A percentile compares a stretch with the other conserved stretches of the same genome.
phyloP scores from a whole-genome alignment of 2,329 filamentous ascomycete genomes.

The Chrysoporthe cubensis region DNA sequence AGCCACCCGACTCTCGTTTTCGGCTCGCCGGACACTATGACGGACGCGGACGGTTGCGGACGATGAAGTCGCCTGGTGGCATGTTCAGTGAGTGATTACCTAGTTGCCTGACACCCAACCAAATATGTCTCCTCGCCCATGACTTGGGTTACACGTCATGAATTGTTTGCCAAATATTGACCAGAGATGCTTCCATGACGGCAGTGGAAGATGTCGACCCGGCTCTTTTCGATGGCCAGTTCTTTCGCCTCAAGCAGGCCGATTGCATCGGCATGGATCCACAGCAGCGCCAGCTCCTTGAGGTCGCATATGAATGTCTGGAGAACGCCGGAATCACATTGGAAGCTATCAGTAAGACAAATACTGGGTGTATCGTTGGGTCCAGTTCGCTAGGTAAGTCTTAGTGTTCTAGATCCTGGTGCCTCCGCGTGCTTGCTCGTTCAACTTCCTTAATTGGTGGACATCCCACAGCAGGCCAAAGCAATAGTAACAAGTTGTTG shows the following conservation, averaged over 20 bases:
- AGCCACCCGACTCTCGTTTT: constrained; percentile 39
- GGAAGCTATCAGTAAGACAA: constrained; percentile 9
- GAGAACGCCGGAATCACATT: constrained; percentile 31
- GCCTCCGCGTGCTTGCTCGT: no score
- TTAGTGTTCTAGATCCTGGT: no score
- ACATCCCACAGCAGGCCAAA: no score
- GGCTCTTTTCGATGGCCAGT: constrained; percentile 40
- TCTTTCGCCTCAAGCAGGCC: constrained; percentile 31
- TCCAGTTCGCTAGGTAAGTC: background rate
- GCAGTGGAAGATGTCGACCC: constrained; percentile 40
- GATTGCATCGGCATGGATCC: constrained; percentile 34
- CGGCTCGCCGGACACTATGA: constrained; percentile 43
- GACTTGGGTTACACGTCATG: no score
- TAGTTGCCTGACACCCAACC: no score
- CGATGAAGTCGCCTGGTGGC: constrained; percentile 34
- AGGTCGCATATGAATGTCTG: constrained; percentile 32
- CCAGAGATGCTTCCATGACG: no score
- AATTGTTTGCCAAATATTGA: no score
- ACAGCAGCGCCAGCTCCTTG: constrained; percentile 32
- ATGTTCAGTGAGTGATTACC: constrained; percentile 26
- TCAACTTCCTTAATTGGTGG: no score
- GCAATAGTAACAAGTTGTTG: no score
- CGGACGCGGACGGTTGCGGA: constrained; percentile 39
- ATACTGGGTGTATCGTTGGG: constrained; percentile 25
- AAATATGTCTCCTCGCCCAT: no score